Conservation (phyloP, 2,329 filamentous ascomycete species). For the Bipolaris sorokiniana region DNA sequence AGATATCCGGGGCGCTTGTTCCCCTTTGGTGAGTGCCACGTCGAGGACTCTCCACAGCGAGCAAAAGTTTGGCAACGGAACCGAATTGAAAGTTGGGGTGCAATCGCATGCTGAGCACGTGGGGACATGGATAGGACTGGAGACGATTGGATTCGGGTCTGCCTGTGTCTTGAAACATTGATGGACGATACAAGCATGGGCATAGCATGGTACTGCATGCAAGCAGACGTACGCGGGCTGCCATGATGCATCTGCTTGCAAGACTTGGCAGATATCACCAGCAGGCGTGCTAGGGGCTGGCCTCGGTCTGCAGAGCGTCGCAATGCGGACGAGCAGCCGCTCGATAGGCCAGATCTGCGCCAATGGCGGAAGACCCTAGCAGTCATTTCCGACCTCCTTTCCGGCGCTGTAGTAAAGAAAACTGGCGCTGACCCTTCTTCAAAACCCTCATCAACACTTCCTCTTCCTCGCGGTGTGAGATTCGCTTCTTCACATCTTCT, state of each 20-base stretch:
- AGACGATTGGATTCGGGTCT: background rate
- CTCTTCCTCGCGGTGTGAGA: slow-evolving; percentile 24
- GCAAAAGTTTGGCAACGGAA: background rate
- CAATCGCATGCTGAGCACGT: background rate
- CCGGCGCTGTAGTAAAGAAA: slow-evolving; percentile 34
- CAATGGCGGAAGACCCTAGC: slow-evolving; percentile 35
- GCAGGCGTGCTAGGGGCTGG: slow-evolving; percentile 10
- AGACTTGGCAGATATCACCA: slow-evolving; percentile 11
- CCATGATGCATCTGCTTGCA: slow-evolving; percentile 3
- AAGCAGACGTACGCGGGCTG: background rate
- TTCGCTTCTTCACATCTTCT: slow-evolving; percentile 31
- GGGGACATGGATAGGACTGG: background rate
- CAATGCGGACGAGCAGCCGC: slow-evolving; percentile 30
- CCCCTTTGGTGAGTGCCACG: background rate
- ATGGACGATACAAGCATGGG: background rate
- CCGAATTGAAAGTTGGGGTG: background rate
- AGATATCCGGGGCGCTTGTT: background rate
- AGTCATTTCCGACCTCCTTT: slow-evolving; percentile 49
- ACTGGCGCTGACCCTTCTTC: slow-evolving; percentile 31
- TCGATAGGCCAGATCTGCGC: slow-evolving; percentile 29
- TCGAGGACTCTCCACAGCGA: background rate
- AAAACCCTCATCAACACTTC: slow-evolving; percentile 25
- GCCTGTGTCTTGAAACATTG: background rate
- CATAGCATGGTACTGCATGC: background rate
- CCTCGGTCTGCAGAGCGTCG: slow-evolving; percentile 31